Percentiles rank a stretch among this genome's conserved stretches.
Evolutionary conservation across 75 land plant genomes (phyloP).

Genomic region (Picea sitchensis): DNA sequence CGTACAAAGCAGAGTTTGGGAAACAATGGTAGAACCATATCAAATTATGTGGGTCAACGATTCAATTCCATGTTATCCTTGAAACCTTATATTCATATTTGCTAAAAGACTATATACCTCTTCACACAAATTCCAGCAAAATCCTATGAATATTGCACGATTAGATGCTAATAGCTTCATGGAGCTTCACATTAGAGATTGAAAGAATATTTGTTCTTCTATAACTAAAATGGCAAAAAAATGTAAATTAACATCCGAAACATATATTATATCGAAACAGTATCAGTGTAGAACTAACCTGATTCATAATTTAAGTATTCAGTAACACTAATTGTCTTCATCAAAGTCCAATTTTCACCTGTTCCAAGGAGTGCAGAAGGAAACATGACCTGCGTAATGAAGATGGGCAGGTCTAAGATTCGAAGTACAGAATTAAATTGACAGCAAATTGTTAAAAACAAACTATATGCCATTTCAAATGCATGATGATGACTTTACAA

Average conservation of each 20-base stretch:
- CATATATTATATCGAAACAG: neutral
- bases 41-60: neutral
- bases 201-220: neutral
- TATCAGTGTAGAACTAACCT: slow-evolving; percentile 36
- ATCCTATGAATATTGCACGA: neutral
- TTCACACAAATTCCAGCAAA: neutral
- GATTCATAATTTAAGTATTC: slow-evolving; percentile 97
- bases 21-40: neutral
- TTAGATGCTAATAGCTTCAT: neutral
- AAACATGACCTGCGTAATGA: slow-evolving; percentile 76
- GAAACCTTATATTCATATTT: too few relatives aligned
- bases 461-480: neutral
- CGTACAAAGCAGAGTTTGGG: neutral
- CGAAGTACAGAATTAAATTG: neutral
- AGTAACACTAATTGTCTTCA: slow-evolving; percentile 98
- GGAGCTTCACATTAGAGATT: neutral
- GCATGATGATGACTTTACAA: neutral
- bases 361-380: slow-evolving; percentile 95
- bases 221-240: neutral
- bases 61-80: too few relatives aligned
- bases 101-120: too few relatives aligned
- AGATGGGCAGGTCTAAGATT: neutral
- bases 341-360: slow-evolving; percentile 88
- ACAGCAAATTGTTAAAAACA: neutral
- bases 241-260: neutral